phyloP scores from a whole-genome alignment of 495 filamentous ascomycete genomes.

The Hypoxylon lienhwacheense region DNA sequence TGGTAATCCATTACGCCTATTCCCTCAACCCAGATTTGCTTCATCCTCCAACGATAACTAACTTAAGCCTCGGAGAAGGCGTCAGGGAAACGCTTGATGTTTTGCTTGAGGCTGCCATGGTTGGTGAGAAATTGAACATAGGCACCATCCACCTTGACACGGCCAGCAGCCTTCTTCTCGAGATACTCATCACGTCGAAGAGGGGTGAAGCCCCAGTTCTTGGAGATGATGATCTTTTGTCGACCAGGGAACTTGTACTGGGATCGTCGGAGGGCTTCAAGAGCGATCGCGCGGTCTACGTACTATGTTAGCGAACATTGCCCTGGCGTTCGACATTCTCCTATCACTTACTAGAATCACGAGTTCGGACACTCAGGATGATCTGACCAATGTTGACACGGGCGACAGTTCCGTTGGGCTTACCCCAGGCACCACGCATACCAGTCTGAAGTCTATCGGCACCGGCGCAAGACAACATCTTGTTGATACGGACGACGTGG shows the following conservation, averaged over 20 bases:
- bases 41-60: conserved; percentile 28
- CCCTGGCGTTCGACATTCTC: not conserved
- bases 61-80: conserved; percentile 67
- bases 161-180: conserved; percentile 84
- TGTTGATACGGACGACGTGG: conserved; percentile 99
- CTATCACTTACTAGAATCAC: conserved; percentile 71
- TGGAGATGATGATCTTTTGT: conserved; percentile 99
- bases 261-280: conserved; percentile 96
- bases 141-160: conserved; percentile 92
- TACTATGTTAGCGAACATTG: conserved; percentile 33
- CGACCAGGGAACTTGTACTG: conserved; percentile 99
- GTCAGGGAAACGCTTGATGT: conserved; percentile 90
- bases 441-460: conserved; percentile 99
- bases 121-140: conserved; percentile 98
- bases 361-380: conserved; percentile 91
- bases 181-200: conserved; percentile 96
- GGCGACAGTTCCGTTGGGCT: conserved; percentile 96
- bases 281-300: conserved; percentile 80
- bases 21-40: conserved; percentile 45
- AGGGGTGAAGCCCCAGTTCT: conserved; percentile 99
- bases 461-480: conserved; percentile 99
- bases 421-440: conserved; percentile 99
- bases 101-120: conserved; percentile 79
- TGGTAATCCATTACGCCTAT: conserved; percentile 43
- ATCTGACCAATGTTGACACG: conserved; percentile 99